phyloP scores from a whole-genome alignment of 192 early-diverging fungal species.

The Gamsiella multidivaricata region DNA sequence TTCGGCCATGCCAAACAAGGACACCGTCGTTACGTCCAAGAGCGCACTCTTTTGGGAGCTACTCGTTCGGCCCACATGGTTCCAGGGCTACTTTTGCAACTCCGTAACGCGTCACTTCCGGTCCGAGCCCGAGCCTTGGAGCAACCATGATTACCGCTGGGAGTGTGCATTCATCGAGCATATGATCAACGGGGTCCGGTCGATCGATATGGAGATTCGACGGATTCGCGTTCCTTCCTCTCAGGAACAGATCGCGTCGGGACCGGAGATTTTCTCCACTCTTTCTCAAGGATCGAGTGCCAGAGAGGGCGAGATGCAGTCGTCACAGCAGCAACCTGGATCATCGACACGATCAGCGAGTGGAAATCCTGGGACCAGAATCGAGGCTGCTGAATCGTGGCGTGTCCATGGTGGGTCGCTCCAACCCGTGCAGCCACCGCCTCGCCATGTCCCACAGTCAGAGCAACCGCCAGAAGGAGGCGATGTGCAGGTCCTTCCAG shows the following conservation, averaged over 20 bases:
- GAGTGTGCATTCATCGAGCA: slow-evolving; percentile 20
- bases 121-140: slow-evolving; percentile 12
- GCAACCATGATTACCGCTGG: slow-evolving; percentile 7
- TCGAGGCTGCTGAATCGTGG: no score
- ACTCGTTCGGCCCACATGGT: slow-evolving; percentile 11
- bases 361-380: no score
- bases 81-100: slow-evolving; percentile 23
- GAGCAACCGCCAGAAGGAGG: no score
- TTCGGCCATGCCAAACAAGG: not conserved
- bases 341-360: no score
- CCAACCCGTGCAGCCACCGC: no score
- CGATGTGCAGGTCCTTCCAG: no score
- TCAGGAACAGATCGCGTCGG: not conserved
- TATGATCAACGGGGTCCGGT: slow-evolving; percentile 39
- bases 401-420: no score
- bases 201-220: slow-evolving; percentile 19
- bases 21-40: slow-evolving; percentile 5
- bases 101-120: slow-evolving; percentile 21
- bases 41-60: slow-evolving; percentile 33
- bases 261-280: no score
- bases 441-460: no score
- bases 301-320: not conserved
- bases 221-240: not conserved
- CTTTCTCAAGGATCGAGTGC: no score
- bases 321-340: not conserved